Evolutionary conservation across 345 rosid species (phyloP).

Genomic region (Isatis tinctoria): DNA sequence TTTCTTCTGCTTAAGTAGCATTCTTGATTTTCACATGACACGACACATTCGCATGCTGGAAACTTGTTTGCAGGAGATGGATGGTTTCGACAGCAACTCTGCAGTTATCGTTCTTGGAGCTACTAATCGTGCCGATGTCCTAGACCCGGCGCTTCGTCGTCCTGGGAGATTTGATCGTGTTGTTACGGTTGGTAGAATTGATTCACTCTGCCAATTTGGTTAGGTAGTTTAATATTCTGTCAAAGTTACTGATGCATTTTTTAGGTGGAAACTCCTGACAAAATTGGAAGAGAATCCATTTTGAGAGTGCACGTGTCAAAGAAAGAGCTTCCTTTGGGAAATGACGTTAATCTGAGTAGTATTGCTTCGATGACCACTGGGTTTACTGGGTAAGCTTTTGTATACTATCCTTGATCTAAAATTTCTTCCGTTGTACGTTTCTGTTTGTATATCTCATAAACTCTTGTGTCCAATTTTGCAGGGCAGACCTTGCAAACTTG

Average conservation of each 20-base stretch:
- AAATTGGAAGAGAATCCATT: constrained; percentile 88
- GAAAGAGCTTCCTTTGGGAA: constrained; percentile 80
- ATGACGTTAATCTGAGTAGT: constrained; percentile 64
- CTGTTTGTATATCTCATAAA: not conserved
- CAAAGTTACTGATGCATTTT: not conserved
- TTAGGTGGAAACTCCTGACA: constrained; percentile 95
- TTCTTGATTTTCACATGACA: not conserved
- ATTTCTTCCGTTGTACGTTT: not conserved
- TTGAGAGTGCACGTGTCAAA: constrained; percentile 72
- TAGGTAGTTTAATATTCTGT: not conserved
- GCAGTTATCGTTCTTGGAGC: constrained; percentile 98
- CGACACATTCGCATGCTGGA: not conserved
- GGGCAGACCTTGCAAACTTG: constrained; percentile 97
- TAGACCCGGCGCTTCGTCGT: constrained; percentile 92
- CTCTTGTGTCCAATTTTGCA: constrained; percentile 29
- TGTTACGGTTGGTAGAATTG: constrained; percentile 60
- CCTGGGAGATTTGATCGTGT: constrained; percentile 99
- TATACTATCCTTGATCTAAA: not conserved
- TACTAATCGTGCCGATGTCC: constrained; percentile 93
- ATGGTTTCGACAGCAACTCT: constrained; percentile 93
- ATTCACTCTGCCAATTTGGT: constrained; percentile 12
- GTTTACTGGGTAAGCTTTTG: constrained; percentile 71
- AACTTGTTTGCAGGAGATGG: constrained; percentile 78
- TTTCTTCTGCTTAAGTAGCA: not conserved
- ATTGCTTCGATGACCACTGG: constrained; percentile 98